phyloP scores from a whole-genome alignment of 352 stramenopile genomes.

The Blastocystis sp. region DNA sequence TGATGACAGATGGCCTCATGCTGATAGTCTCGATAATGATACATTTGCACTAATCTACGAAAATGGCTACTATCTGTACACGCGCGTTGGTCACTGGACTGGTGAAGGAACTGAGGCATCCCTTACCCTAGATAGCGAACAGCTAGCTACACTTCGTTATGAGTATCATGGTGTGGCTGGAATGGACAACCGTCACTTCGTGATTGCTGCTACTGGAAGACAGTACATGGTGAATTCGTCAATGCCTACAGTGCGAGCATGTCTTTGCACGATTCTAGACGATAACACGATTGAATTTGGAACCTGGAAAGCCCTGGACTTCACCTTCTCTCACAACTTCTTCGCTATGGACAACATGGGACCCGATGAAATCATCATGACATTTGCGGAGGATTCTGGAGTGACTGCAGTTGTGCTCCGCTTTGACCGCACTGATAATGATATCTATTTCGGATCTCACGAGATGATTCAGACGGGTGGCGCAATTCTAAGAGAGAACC shows the following conservation, averaged over 20 bases:
- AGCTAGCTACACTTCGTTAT: constrained; percentile 18
- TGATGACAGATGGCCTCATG: constrained; percentile 36
- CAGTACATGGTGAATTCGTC: constrained; percentile 6
- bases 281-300: neutral
- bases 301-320: neutral
- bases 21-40: constrained; percentile 25
- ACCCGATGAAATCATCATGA: constrained; percentile 40
- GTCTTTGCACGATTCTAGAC: constrained; percentile 11
- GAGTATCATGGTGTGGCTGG: constrained; percentile 58
- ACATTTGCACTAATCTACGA: constrained; percentile 51
- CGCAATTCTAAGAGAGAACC: constrained; percentile 12
- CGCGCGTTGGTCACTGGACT: neutral
- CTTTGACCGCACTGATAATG: neutral
- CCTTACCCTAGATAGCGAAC: neutral
- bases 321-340: constrained; percentile 55
- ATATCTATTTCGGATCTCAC: constrained; percentile 18
- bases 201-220: constrained; percentile 54
- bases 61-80: constrained; percentile 35
- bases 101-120: neutral
- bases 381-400: neutral
- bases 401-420: neutral
- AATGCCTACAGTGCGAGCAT: neutral
- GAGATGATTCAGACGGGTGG: constrained; percentile 8
- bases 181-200: constrained; percentile 49
- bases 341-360: constrained; percentile 61